Conservation (phyloP, 2,329 filamentous ascomycete species). For the Didymella segeticola region DNA sequence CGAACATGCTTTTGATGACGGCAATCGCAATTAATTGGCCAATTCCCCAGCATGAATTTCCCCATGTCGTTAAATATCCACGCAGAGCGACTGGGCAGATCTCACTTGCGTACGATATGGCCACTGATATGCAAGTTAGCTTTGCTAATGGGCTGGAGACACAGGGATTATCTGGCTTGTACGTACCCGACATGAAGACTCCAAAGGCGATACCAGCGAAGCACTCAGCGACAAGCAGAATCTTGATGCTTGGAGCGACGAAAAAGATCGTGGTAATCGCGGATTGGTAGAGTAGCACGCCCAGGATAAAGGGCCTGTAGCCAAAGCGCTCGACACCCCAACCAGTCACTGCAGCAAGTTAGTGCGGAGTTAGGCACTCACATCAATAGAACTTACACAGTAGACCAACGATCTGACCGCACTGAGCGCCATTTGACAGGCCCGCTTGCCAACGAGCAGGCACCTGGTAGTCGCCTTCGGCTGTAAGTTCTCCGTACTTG, state of each 20-base stretch:
- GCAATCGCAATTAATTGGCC: slow-evolving; percentile 74
- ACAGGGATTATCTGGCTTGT: background rate
- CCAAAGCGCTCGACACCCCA: slow-evolving; percentile 50
- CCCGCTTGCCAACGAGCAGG: slow-evolving; percentile 52
- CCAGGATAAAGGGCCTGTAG: slow-evolving; percentile 26
- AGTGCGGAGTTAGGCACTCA: background rate
- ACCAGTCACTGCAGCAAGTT: slow-evolving; percentile 39
- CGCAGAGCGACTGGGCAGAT: slow-evolving; percentile 73
- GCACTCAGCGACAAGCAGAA: slow-evolving; percentile 26
- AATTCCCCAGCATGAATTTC: slow-evolving; percentile 28
- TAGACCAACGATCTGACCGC: slow-evolving; percentile 50
- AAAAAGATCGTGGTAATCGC: slow-evolving; percentile 27
- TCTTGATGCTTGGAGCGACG: slow-evolving; percentile 22
- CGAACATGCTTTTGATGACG: slow-evolving; percentile 69
- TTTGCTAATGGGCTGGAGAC: background rate
- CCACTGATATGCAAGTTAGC: slow-evolving; percentile 34
- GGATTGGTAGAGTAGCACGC: slow-evolving; percentile 14
- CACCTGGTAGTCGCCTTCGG: slow-evolving; percentile 45
- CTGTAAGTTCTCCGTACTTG: slow-evolving; percentile 45
- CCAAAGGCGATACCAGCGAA: slow-evolving; percentile 47
- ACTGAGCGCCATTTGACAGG: slow-evolving; percentile 48
- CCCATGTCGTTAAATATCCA: slow-evolving; percentile 62
- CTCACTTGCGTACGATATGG: slow-evolving; percentile 56
- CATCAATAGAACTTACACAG: slow-evolving; percentile 20
- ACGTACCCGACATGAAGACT: slow-evolving; percentile 38